Evolutionary conservation across 1,139 yeast genomes (phyloP).

Genomic region (Candida anutae): DNA sequence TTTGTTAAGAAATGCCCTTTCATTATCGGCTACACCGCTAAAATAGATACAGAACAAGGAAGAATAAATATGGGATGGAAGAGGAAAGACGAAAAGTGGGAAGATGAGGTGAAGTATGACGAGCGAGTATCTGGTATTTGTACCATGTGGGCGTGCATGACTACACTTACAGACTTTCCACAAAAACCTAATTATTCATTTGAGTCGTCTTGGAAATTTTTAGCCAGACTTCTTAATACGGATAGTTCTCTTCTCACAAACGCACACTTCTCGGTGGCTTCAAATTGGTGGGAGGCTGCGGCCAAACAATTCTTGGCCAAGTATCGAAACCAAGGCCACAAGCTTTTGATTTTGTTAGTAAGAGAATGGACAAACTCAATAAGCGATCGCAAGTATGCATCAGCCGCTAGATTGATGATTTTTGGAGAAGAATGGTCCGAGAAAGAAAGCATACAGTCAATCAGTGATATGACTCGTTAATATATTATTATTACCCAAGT

Average conservation of each 20-base stretch:
- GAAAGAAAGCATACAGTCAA: slow-evolving; percentile 35
- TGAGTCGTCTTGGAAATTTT: slow-evolving; percentile 63
- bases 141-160: slow-evolving; percentile 71
- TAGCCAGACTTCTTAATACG: slow-evolving; percentile 64
- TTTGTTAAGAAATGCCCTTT: slow-evolving; percentile 88
- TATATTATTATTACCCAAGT: too few species aligned
- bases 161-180: slow-evolving; percentile 28
- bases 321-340: slow-evolving; percentile 66
- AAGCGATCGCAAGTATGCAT: slow-evolving; percentile 49
- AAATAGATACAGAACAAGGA: slow-evolving; percentile 77
- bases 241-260: slow-evolving; percentile 44
- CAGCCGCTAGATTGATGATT: slow-evolving; percentile 68
- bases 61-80: slow-evolving; percentile 85
- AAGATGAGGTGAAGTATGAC: slow-evolving; percentile 64
- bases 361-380: slow-evolving; percentile 45
- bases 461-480: slow-evolving; percentile 46
- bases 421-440: slow-evolving; percentile 71
- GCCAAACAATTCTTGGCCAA: slow-evolving; percentile 46
- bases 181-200: slow-evolving; percentile 12
- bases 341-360: slow-evolving; percentile 43
- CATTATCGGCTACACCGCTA: slow-evolving; percentile 71
- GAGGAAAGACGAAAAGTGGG: slow-evolving; percentile 57
- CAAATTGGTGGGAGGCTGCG: slow-evolving; percentile 91
- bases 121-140: slow-evolving; percentile 84
- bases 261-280: slow-evolving; percentile 63